Conservation (phyloP, 1,284 basidiomycete species). For the Ganoderma sp. region DNA sequence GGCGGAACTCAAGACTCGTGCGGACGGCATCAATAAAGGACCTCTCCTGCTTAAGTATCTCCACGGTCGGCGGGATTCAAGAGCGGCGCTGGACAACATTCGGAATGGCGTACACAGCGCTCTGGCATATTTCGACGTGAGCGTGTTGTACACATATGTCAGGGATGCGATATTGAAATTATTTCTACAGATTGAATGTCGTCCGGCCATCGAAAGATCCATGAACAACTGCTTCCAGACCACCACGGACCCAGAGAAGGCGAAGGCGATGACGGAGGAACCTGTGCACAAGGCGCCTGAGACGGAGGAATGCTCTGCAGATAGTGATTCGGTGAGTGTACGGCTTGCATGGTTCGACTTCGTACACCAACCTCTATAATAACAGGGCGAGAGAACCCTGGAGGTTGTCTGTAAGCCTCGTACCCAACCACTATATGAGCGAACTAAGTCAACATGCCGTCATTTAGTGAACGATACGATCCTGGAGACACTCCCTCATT, state of each 20-base stretch:
- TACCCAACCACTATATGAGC: background rate
- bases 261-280: no score
- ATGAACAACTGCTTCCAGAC: background rate
- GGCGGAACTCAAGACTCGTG: background rate
- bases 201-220: background rate
- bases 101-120: background rate
- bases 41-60: background rate
- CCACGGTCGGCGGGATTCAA: slow-evolving; percentile 2
- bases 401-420: background rate
- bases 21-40: background rate
- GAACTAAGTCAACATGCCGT: no score
- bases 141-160: background rate
- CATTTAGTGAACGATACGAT: background rate
- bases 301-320: background rate
- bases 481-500: slow-evolving; percentile 10
- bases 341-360: background rate
- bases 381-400: background rate
- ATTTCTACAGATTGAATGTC: background rate
- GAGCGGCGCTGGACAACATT: background rate
- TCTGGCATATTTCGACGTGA: background rate
- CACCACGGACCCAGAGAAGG: background rate
- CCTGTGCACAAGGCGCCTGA: background rate
- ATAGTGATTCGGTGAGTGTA: background rate
- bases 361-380: background rate
- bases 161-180: background rate